phyloP scores from a whole-genome alignment of 768 basidiomycete genomes.

The Bullera alba region DNA sequence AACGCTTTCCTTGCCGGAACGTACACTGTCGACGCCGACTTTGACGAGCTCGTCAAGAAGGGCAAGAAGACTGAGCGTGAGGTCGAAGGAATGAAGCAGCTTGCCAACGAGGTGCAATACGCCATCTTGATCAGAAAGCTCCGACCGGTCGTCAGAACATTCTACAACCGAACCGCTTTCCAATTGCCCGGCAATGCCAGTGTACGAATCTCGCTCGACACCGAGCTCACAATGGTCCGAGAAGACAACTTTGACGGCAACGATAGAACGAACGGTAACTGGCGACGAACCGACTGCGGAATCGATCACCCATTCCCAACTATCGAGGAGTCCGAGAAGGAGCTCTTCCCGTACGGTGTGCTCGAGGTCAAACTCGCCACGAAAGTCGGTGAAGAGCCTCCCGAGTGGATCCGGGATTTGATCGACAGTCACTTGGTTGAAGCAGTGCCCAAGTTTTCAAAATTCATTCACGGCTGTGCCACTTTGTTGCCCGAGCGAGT shows the following conservation, averaged over 20 bases:
- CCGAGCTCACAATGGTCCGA: conserved; percentile 84
- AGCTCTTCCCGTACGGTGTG: conserved; percentile 93
- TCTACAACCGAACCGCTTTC: conserved; percentile 98
- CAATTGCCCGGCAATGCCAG: conserved; percentile 98
- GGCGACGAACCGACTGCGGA: conserved; percentile 88
- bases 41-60: conserved; percentile 73
- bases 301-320: conserved; percentile 86
- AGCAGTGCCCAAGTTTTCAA: conserved; percentile 94
- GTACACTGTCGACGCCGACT: conserved; percentile 87
- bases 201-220: conserved; percentile 96
- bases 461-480: conserved; percentile 92
- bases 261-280: conserved; percentile 72
- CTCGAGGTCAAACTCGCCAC: conserved; percentile 97
- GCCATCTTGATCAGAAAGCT: conserved; percentile 73
- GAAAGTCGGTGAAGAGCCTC: conserved; percentile 89
- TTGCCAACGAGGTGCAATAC: conserved; percentile 97
- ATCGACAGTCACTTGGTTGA: conserved; percentile 92
- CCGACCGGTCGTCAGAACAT: conserved; percentile 90
- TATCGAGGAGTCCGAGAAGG: conserved; percentile 68
- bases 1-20: conserved; percentile 85
- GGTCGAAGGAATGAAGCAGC: conserved; percentile 86
- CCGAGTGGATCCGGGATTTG: conserved; percentile 92
- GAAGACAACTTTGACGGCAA: conserved; percentile 94
- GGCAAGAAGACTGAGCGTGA: conserved; percentile 91
- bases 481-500: conserved; percentile 86